Percentiles rank a stretch among this genome's conserved stretches.
phyloP scores from a whole-genome alignment of 768 basidiomycete species.

The Dioszegia aurantiaca region DNA sequence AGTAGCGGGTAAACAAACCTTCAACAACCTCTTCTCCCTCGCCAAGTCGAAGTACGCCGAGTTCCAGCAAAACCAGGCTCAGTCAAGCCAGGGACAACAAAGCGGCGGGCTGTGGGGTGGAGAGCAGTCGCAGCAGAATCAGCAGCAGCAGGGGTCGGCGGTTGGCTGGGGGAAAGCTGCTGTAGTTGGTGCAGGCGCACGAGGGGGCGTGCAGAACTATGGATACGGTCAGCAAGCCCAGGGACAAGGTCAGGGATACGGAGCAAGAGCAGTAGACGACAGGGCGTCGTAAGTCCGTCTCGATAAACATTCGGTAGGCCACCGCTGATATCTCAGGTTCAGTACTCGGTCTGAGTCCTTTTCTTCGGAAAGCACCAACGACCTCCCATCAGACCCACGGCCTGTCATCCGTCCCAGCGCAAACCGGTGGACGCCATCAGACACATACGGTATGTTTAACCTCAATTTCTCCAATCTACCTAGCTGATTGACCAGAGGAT shows the following conservation, averaged over 20 bases:
- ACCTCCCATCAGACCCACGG: conserved; percentile 20
- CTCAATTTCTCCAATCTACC: not conserved
- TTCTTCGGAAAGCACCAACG: conserved; percentile 31
- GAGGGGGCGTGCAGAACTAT: conserved; percentile 42
- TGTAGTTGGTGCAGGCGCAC: conserved; percentile 8
- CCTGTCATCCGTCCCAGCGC: conserved; percentile 26
- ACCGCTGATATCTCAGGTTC: conserved; percentile 18
- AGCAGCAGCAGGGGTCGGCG: conserved; percentile 6
- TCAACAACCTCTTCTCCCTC: conserved; percentile 42
- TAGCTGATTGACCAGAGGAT: conserved; percentile 30
- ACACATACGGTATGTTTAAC: conserved; percentile 40
- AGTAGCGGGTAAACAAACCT: conserved; percentile 48
- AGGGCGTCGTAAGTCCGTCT: conserved; percentile 27
- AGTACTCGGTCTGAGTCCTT: conserved; percentile 31
- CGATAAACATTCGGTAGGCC: no score
- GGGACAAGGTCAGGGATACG: conserved; percentile 13
- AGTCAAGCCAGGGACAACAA: not conserved
- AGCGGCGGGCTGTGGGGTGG: conserved; percentile 13
- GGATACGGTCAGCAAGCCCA: conserved; percentile 7
- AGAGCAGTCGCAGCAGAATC: conserved; percentile 4
- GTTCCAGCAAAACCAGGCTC: conserved; percentile 35
- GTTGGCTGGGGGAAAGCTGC: conserved; percentile 3
- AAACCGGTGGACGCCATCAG: conserved; percentile 46
- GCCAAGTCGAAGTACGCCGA: conserved; percentile 48
- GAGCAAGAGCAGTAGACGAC: conserved; percentile 12